These are phyloP conservation scores for Pholiota conissans DNA, from an alignment of 768 basidiomycete species.

Conservation along the genomic window DNA sequence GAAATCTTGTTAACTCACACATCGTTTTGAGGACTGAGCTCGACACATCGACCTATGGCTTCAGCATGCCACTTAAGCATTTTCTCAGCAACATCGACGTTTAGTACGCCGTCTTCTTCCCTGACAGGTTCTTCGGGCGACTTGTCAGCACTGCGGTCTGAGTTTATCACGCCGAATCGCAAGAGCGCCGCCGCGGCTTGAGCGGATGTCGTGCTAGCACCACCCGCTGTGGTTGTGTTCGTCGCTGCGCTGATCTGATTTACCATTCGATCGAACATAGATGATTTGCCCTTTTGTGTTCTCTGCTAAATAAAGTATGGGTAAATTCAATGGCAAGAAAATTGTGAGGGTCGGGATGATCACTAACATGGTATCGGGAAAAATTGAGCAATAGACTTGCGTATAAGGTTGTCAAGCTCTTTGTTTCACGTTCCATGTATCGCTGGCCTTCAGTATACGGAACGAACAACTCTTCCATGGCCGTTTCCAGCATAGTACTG, in stretches of 20 bases:
- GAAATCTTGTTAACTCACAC: constrained; percentile 56
- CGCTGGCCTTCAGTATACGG: constrained; percentile 90
- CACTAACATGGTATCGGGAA: constrained; percentile 84
- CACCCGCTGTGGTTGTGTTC: constrained; percentile 57
- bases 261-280: constrained; percentile 89
- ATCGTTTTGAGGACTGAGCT: constrained; percentile 79
- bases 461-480: constrained; percentile 95
- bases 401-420: constrained; percentile 79
- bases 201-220: constrained; percentile 68
- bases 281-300: constrained; percentile 68
- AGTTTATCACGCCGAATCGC: constrained; percentile 82
- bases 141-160: constrained; percentile 50
- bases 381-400: constrained; percentile 69
- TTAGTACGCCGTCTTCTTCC: constrained; percentile 83
- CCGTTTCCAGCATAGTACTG: constrained; percentile 87
- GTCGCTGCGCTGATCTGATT: constrained; percentile 83
- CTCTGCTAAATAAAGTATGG: constrained; percentile 44
- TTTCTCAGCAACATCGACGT: constrained; percentile 75
- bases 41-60: constrained; percentile 91
- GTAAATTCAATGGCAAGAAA: constrained; percentile 5
- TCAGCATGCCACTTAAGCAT: constrained; percentile 99
- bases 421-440: constrained; percentile 91
- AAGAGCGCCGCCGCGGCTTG: constrained; percentile 88
- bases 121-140: constrained; percentile 65
- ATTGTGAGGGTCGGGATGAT: not conserved